Percentiles rank a stretch among this genome's conserved stretches.
Conservation (phyloP, 2,329 filamentous ascomycete species). For the Sphaerostilbella broomeana region DNA sequence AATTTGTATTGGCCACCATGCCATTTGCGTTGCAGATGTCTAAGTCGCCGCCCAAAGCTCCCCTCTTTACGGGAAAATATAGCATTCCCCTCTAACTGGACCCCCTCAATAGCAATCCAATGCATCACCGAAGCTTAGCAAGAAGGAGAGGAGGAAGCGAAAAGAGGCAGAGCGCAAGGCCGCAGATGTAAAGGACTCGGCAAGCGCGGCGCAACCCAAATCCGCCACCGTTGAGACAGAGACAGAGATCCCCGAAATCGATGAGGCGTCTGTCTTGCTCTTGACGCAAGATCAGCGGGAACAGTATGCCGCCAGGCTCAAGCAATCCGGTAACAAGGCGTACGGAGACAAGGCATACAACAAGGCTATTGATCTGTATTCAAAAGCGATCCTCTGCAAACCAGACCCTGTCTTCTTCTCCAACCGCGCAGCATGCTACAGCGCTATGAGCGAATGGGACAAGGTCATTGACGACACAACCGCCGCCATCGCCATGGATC, state of each 20-base stretch:
- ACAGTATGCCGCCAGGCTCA: constrained; percentile 83
- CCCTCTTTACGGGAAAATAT: too few relatives aligned
- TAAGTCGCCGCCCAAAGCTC: neutral
- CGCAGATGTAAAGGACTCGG: constrained; percentile 34
- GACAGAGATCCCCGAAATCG: constrained; percentile 64
- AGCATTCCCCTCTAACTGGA: constrained; percentile 1
- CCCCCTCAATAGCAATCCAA: constrained; percentile 35
- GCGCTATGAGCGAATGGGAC: constrained; percentile 86
- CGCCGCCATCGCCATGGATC: constrained; percentile 86
- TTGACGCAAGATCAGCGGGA: constrained; percentile 64
- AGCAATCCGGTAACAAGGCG: constrained; percentile 92
- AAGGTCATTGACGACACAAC: constrained; percentile 97
- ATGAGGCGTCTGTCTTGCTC: constrained; percentile 48
- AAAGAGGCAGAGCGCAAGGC: constrained; percentile 68
- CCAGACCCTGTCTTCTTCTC: constrained; percentile 98
- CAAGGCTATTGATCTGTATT: constrained; percentile 89
- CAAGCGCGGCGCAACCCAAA: constrained; percentile 41
- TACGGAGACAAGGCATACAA: constrained; percentile 93
- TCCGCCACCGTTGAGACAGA: constrained; percentile 48
- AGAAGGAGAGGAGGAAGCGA: constrained; percentile 83
- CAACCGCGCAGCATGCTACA: constrained; percentile 96
- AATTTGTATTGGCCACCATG: constrained; percentile 8
- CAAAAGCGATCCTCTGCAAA: constrained; percentile 93
- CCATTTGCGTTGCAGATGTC: constrained; percentile 3
- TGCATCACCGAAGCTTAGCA: constrained; percentile 65